These are phyloP conservation scores for Apiospora phragmitis DNA, from an alignment of 2,329 filamentous ascomycete genomes.

Conservation along the genomic window DNA sequence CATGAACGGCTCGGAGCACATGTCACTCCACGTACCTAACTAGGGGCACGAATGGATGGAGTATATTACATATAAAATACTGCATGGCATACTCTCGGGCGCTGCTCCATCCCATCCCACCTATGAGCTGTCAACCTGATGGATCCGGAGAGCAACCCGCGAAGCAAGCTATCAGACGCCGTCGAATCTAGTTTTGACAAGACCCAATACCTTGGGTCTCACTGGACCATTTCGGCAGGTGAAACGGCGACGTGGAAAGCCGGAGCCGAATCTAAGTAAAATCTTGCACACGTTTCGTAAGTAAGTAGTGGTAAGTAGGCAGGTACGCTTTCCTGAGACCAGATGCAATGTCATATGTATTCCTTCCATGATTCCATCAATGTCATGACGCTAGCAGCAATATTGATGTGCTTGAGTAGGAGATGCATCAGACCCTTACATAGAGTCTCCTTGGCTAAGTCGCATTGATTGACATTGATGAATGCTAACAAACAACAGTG, in stretches of 20 bases:
- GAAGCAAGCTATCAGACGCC: not conserved
- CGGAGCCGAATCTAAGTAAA: not conserved
- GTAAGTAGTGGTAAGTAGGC: not conserved
- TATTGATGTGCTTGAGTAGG: not conserved
- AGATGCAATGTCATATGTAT: not conserved
- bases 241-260: not conserved
- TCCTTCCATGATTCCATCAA: not conserved
- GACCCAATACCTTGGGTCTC: not conserved
- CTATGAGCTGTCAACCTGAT: not conserved
- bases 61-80: not conserved
- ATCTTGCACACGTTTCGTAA: not conserved
- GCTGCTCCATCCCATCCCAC: not conserved
- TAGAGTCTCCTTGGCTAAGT: not conserved
- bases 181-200: not conserved
- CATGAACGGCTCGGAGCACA: not conserved
- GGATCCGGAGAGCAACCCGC: not conserved
- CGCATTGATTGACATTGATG: not conserved
- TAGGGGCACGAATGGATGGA: not conserved
- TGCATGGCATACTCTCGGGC: not conserved
- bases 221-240: not conserved
- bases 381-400: not conserved
- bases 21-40: not conserved
- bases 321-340: not conserved
- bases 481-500: not conserved
- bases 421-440: not conserved